These are phyloP conservation scores for Neurospora sp. DNA, from an alignment of 2,329 filamentous ascomycete species.

Conservation along the genomic window DNA sequence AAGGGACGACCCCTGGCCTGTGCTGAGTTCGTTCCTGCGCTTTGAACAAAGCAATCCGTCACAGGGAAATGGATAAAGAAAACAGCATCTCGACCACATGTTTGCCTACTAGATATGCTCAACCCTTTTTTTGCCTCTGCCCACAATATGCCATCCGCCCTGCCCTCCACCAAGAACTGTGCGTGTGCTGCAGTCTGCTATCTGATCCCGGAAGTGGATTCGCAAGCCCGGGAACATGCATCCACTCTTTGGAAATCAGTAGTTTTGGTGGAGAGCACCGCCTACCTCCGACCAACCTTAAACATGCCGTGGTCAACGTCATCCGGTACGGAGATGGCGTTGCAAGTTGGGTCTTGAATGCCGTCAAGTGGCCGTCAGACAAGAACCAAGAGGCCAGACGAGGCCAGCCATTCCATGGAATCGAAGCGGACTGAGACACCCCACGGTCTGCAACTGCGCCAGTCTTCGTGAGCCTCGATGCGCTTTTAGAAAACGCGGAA, in stretches of 20 bases:
- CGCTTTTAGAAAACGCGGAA: neutral
- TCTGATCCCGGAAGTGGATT: neutral
- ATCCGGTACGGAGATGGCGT: neutral
- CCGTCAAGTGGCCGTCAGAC: neutral
- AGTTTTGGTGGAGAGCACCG: neutral
- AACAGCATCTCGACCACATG: neutral
- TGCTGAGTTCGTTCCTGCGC: neutral
- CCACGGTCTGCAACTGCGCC: neutral
- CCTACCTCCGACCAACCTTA: neutral
- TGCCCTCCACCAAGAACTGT: neutral
- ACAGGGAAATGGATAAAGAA: neutral
- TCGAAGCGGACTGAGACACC: neutral
- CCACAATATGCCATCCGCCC: neutral
- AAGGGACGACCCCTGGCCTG: neutral
- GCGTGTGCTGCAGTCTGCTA: neutral
- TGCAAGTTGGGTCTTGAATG: neutral
- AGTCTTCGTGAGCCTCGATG: neutral
- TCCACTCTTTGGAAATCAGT: neutral
- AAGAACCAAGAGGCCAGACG: neutral
- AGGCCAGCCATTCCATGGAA: neutral
- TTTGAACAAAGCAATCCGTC: neutral
- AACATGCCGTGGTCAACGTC: neutral
- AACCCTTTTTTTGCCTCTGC: neutral
- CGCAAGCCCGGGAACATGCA: neutral
- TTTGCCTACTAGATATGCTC: neutral